These are phyloP conservation scores for Prunus davidiana DNA, from an alignment of 306 rosid species.

Conservation along the genomic window DNA sequence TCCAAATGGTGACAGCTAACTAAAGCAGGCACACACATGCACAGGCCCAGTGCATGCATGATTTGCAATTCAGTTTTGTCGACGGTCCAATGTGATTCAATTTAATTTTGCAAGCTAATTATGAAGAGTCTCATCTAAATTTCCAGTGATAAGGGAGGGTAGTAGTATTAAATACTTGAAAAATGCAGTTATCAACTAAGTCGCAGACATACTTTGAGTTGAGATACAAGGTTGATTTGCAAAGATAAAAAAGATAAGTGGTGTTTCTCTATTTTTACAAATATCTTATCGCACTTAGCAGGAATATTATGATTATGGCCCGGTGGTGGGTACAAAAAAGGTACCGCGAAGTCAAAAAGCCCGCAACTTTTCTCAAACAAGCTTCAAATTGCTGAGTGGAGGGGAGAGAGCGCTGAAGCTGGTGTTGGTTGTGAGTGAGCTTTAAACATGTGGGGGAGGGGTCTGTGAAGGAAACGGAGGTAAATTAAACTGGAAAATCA, in stretches of 20 bases:
- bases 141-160: too few species aligned
- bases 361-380: conserved; percentile 24
- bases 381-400: conserved; percentile 5
- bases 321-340: neutral
- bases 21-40: neutral
- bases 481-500: conserved; percentile 19
- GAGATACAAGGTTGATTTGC: too few species aligned
- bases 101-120: neutral
- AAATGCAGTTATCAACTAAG: neutral
- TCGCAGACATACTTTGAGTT: neutral
- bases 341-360: conserved; percentile 23
- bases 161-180: neutral
- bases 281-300: neutral
- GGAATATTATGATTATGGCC: neutral
- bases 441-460: neutral
- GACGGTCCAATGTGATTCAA: too few species aligned
- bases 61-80: neutral
- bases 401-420: neutral
- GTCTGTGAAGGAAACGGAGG: neutral
- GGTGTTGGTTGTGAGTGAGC: neutral
- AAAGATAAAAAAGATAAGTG: too few species aligned
- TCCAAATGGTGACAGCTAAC: conserved; percentile 6
- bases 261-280: neutral
- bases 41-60: neutral
- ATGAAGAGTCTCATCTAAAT: neutral